Base-by-base conservation (phyloP, 2,329 filamentous ascomycete genomes). In the Colletotrichum echinochloae region DNA sequence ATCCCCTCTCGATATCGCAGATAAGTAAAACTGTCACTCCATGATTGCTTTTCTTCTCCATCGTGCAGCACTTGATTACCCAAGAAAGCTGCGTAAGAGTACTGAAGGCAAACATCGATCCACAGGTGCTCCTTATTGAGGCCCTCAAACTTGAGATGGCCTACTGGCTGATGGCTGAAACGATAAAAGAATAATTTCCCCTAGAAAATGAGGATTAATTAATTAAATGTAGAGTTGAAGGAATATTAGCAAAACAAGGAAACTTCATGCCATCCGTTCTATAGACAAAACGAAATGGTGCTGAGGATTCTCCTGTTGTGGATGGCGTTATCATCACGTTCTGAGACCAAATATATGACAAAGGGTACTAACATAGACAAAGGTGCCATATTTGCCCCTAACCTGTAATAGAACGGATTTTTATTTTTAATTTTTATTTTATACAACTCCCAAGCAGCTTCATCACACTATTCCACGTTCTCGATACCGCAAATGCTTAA, bases 241-340 rank as follows among this genome's bases (percentile, higher is more conserved):
- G n/a, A 16, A 16, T 5, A 26, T 26, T 49, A 9, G 3, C 16
- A 5, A 14, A 49, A 26, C 46, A 16, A 49, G 12, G 12, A 49
- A 6, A 2, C 3, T 23, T 7, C 7, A 26, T 14, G 7, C 23
- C 12, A 6, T 49, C 8, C 1, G 44, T n/a, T 48, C 8, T 48
- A 23, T 23, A 7, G 14, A 26, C n/a, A 11, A 18, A n/a, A n/a
- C n/a, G 20, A 44, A n/a, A 11, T n/a, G 7, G n/a, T 11, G 18
- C 41, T 8, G 20, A 44, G 8, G 3, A 3, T 7, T 49, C 23
- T 12, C 12, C 26, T 26, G n/a, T 7, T 49, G 3, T 16, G 12
- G 1, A 3, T 3, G n/a, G 23, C 2, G 3, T 26, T 6, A 0
- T 26, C 8, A 12, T 48, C 11, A 4, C 0, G n/a, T 48, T 48